Conservation (phyloP, 805 yeast species). For the Candida chauliodis region DNA sequence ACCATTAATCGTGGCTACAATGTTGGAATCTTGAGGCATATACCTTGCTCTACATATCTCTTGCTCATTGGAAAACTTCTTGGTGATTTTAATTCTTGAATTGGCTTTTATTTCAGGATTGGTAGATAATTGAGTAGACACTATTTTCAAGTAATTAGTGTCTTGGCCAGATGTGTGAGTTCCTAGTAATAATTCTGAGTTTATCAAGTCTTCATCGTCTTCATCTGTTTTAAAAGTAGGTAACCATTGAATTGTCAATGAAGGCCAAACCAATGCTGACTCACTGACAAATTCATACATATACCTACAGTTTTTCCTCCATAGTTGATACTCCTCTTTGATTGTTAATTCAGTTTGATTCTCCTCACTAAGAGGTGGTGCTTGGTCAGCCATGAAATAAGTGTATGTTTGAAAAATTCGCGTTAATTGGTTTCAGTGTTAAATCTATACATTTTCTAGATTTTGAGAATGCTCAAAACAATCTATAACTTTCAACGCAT, state of each 20-base stretch:
- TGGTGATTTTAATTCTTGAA: slow-evolving; percentile 57
- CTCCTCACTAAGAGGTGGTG: not conserved
- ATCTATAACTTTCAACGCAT: slow-evolving; percentile 38
- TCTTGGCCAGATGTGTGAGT: slow-evolving; percentile 75
- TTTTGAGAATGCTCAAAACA: slow-evolving; percentile 20
- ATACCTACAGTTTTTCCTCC: slow-evolving; percentile 77
- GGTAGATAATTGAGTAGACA: slow-evolving; percentile 45
- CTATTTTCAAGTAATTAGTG: slow-evolving; percentile 61
- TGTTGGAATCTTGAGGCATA: slow-evolving; percentile 56
- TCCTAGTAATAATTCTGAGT: slow-evolving; percentile 58
- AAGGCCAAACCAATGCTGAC: slow-evolving; percentile 79
- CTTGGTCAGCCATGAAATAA: not conserved
- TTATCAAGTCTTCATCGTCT: slow-evolving; percentile 22
- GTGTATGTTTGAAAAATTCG: too few species aligned
- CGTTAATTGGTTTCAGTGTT: not conserved
- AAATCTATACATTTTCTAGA: slow-evolving; percentile 4
- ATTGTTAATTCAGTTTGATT: slow-evolving; percentile 35
- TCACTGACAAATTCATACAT: slow-evolving; percentile 84
- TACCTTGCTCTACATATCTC: slow-evolving; percentile 74
- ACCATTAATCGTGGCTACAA: slow-evolving; percentile 68
- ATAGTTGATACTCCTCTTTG: slow-evolving; percentile 67
- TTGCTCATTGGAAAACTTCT: slow-evolving; percentile 56
- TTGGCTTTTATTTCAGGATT: slow-evolving; percentile 30
- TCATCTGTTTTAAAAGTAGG: slow-evolving; percentile 36
- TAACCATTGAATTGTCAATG: slow-evolving; percentile 74